A percentile compares a stretch with the other conserved stretches of the same genome.
Evolutionary conservation across 2,329 filamentous ascomycete species (phyloP).

Genomic region (Blastomyces silverae): DNA sequence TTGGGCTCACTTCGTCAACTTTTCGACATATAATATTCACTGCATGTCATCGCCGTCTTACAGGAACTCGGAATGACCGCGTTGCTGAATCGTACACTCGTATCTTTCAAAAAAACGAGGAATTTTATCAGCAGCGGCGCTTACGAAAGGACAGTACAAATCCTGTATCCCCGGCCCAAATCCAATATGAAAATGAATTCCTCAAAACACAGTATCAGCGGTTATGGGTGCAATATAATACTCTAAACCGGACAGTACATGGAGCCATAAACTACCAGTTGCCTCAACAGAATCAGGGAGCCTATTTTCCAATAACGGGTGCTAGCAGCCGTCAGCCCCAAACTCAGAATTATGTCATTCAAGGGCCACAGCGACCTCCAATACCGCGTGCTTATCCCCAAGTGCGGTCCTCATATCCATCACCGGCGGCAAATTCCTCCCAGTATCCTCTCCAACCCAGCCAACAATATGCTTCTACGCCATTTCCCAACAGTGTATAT

Average conservation of each 20-base stretch:
- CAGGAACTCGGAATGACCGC: neutral
- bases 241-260: neutral
- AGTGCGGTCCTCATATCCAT: neutral
- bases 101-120: slow-evolving; percentile 18
- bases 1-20: slow-evolving; percentile 46
- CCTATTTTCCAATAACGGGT: neutral
- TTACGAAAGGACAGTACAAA: slow-evolving; percentile 1
- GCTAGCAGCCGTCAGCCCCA: neutral
- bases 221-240: neutral
- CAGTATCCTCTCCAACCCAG: neutral
- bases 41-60: slow-evolving; percentile 29
- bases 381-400: neutral
- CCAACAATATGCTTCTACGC: neutral
- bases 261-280: neutral
- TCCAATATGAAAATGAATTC: slow-evolving; percentile 20
- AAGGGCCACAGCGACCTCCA: neutral
- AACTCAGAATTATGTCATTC: neutral
- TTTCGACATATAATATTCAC: slow-evolving; percentile 51
- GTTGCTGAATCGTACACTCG: neutral
- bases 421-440: neutral
- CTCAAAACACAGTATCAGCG: slow-evolving; percentile 22
- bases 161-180: slow-evolving; percentile 14
- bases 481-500: neutral
- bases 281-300: neutral
- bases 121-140: slow-evolving; percentile 22